Evolutionary conservation across 176 grass and related monocot genomes (phyloP).

Genomic region (Neostapfia colusana): DNA sequence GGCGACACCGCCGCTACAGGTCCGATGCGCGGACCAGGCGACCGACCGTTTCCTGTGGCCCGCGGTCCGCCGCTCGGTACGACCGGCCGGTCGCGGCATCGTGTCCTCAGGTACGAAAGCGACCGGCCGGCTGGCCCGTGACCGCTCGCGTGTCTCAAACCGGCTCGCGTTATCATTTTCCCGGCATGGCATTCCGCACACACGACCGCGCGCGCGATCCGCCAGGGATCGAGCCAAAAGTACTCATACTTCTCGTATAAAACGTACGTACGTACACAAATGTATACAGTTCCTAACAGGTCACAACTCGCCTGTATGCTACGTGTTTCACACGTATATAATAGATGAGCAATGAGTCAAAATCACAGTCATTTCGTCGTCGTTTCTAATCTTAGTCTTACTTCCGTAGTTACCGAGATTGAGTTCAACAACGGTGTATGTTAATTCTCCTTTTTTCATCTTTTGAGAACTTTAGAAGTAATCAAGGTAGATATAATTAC

Average conservation of each 20-base stretch:
- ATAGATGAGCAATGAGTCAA: neutral
- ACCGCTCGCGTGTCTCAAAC: neutral
- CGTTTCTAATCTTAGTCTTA: neutral
- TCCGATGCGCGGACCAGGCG: conserved; percentile 40
- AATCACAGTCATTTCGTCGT: neutral
- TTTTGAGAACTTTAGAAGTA: conserved; percentile 48
- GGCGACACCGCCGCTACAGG: conserved; percentile 46
- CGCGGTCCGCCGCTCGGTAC: neutral
- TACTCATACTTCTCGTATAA: too few species aligned
- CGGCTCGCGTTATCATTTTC: neutral
- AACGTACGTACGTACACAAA: neutral
- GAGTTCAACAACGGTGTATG: neutral
- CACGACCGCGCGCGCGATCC: too few species aligned
- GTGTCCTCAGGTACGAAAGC: conserved; percentile 1
- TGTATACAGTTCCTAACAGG: neutral
- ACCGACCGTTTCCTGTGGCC: conserved; percentile 28
- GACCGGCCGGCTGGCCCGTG: conserved; percentile 13
- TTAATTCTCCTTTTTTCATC: conserved; percentile 18
- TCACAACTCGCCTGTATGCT: neutral
- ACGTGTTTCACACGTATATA: neutral
- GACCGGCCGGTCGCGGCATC: conserved; percentile 4
- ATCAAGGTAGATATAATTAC: conserved; percentile 19
- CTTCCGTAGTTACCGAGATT: conserved; percentile 7
- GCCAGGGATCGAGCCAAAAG: neutral
- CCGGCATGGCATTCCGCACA: too few species aligned